phyloP scores from a whole-genome alignment of 2,329 filamentous ascomycete genomes.

The Exophiala sp. region DNA sequence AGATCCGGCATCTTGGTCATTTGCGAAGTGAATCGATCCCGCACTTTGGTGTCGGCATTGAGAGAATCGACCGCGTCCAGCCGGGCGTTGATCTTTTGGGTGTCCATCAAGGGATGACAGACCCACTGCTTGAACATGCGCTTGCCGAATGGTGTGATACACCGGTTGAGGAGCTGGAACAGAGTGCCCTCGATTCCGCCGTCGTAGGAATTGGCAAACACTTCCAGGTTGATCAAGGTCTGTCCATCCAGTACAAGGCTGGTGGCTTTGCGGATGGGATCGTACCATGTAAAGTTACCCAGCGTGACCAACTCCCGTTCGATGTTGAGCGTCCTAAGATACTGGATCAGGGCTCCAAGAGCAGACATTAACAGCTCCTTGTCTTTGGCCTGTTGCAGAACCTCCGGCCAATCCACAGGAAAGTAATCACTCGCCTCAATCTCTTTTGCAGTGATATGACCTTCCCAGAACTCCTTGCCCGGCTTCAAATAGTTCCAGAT shows the following conservation, averaged over 20 bases:
- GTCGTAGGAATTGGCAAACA: conserved; percentile 89
- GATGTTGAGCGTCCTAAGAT: conserved; percentile 78
- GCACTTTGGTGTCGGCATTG: conserved; percentile 72
- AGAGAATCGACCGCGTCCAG: conserved; percentile 90
- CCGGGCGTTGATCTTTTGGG: conserved; percentile 81
- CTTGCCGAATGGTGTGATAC: conserved; percentile 94
- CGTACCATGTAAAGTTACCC: conserved; percentile 85
- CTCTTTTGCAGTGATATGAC: conserved; percentile 73
- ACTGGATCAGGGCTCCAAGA: conserved; percentile 80
- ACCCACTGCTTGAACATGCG: conserved; percentile 95
- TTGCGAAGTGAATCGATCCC: conserved; percentile 81
- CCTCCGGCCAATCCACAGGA: conserved; percentile 69
- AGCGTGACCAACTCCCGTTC: conserved; percentile 82
- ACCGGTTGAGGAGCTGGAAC: conserved; percentile 85
- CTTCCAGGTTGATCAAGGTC: conserved; percentile 93
- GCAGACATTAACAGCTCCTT: conserved; percentile 86
- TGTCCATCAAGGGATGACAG: conserved; percentile 86
- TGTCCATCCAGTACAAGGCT: conserved; percentile 92
- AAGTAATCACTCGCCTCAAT: conserved; percentile 78
- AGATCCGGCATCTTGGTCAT: conserved; percentile 89
- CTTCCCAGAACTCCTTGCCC: conserved; percentile 82
- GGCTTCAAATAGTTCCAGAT: conserved; percentile 93
- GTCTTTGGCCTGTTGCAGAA: conserved; percentile 63
- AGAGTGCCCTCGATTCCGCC: conserved; percentile 79
- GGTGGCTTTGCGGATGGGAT: conserved; percentile 82